Base-by-base conservation (phyloP, 2,329 filamentous ascomycete genomes). In the Onygenales sp. region DNA sequence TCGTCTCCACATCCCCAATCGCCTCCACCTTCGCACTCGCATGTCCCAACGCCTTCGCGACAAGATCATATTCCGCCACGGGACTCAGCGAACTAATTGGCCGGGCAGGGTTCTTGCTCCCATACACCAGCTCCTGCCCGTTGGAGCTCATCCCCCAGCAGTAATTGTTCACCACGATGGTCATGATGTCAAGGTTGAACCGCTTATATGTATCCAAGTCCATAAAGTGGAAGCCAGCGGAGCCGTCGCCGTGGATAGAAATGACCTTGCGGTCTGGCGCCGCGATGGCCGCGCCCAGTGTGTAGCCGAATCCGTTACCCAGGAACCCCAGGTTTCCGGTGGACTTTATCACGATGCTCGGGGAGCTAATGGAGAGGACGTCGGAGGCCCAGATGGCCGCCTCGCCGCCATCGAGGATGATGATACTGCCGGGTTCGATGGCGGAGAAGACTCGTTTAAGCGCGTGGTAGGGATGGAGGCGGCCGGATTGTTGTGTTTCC, bases 391-490 rank as follows among this genome's bases (percentile, higher is more conserved):
- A 42, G 40, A 42, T 13, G 40, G 40, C 11, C 40, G 40, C 40
- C 14, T 42, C 40, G 40, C 40, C 11, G 13, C 40, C 40, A 14
- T 42, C 40, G 11, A 73, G 62, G 50, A 68, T 65, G 39, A 76
- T 60, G 52, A 76, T 72, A 3, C 59, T 59, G 17, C 59, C 62
- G 1, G 55, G 54, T 1, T 72, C 66, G 1, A 76, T 49, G 17
- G 63, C 57, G 2, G 65, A 62, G 58, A 70, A 72, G 44, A 74
- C 56, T 0, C 61, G 53, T 32, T 67, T 67, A 39, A 74, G 58
- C 0, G 71, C 71, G 51, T 74, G 70, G 56, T 74, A 74, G 0
- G 73, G 74, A 52, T 76, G 73, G 2, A 75, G 55, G 33, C 64
- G 62, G 0, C 69, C 66, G 58, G 68, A 42, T 42, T 13, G 17